These are phyloP conservation scores for Termitomyces sp. DNA, from an alignment of 768 basidiomycete genomes.

Conservation along the genomic window DNA sequence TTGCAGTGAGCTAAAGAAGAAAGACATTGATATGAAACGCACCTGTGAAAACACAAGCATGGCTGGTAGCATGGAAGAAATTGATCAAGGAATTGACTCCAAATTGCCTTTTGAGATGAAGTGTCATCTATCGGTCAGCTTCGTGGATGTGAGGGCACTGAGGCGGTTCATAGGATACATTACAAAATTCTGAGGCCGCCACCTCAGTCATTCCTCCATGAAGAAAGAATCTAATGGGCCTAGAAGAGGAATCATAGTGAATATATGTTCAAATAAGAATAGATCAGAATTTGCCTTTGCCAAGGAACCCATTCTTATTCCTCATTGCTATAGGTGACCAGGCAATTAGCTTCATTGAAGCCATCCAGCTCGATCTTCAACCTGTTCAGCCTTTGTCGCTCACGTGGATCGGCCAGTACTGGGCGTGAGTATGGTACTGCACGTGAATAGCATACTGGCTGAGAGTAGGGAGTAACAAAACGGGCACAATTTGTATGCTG, in stretches of 20 bases:
- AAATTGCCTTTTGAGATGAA: neutral
- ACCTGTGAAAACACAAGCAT: neutral
- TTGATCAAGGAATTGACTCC: neutral
- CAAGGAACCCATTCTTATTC: neutral
- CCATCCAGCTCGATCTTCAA: neutral
- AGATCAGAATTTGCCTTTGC: neutral
- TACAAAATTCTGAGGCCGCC: neutral
- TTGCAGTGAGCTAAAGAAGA: no score
- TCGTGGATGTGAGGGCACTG: neutral
- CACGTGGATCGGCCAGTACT: neutral
- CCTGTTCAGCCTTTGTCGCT: neutral
- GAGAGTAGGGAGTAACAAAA: no score
- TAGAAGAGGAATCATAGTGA: neutral
- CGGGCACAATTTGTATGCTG: no score
- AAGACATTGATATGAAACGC: neutral
- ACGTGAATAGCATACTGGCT: no score
- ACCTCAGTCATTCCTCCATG: neutral
- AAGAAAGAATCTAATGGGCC: neutral
- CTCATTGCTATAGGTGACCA: neutral
- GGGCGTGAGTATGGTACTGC: no score
- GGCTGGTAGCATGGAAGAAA: neutral
- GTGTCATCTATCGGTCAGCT: neutral
- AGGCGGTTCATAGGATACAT: neutral
- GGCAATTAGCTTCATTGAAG: neutral
- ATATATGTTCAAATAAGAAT: neutral